Base-by-base conservation (phyloP, 371 early-diverging fungal genomes). In the Mortierella sp. region DNA sequence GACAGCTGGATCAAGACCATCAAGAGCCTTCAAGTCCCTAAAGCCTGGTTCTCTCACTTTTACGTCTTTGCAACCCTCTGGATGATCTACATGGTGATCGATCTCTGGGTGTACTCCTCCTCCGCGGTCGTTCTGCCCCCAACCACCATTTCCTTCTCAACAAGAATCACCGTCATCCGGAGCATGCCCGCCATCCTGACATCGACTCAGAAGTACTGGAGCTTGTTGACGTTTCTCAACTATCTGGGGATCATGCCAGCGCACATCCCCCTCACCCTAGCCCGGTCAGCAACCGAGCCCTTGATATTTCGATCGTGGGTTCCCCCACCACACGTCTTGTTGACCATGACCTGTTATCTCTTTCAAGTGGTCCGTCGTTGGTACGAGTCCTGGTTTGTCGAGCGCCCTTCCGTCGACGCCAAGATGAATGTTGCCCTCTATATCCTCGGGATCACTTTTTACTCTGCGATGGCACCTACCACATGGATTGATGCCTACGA, bases 361-460 rank as follows among this genome's bases (percentile, higher is more conserved):
- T 5, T 90, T 6, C 96, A 96, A 58, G 81, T 93, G 0, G 14
- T 84, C 4, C 88, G 94, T 74, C 91, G 96, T 52, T 90, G 92
- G 16, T 93, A 93, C 75, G 96, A 96, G 83, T 90, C 91, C 8
- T 87, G 92, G 74, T 91, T 75, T 48, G 88, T 94, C 21, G 93
- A 95, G 73, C 83, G 84, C 54, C 93, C 94, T 1, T 91, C 92
- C 0, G 76, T 84, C 8, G 74, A 72, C 3, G 94, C 95, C 1
- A 88, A 83, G 34, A 94, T 96, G 91, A 94, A 96, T 84, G 47
- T 93, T 8, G 90, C 90, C 1, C 96, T 95, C 81, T 95, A 95
- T 78, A 70, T 92, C 0, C 79, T 91, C 6, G 97, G 96, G 3
- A 77, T 96, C 42, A 88, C 92, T 8, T 96, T 93, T 76, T 96